These are phyloP conservation scores for Trichosporon sp. DNA, from an alignment of 1,284 basidiomycete genomes.

Conservation along the genomic window DNA sequence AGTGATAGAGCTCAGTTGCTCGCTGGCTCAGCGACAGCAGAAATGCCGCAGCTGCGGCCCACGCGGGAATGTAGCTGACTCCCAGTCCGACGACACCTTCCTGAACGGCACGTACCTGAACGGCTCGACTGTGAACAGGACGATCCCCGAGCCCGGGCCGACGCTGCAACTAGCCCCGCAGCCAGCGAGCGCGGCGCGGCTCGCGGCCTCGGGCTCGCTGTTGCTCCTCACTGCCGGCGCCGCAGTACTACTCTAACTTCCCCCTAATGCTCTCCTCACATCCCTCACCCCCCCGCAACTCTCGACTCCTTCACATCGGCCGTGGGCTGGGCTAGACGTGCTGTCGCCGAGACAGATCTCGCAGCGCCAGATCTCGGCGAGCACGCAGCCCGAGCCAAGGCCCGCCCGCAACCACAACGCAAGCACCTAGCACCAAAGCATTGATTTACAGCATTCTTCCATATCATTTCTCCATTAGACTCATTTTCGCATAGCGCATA, in stretches of 20 bases:
- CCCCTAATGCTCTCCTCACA: too few species aligned
- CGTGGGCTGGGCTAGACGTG: too few species aligned
- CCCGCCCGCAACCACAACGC: too few species aligned
- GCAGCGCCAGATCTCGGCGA: too few species aligned
- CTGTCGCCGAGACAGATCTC: too few species aligned
- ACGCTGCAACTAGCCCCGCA: neutral
- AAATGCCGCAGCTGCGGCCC: neutral
- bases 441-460: too few species aligned
- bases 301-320: too few species aligned
- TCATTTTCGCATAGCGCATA: neutral
- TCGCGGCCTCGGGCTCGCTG: neutral
- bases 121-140: slow-evolving; percentile 6
- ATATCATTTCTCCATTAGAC: neutral
- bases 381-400: too few species aligned
- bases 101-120: slow-evolving; percentile 19
- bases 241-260: neutral
- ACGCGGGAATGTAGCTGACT: neutral
- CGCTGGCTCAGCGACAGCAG: neutral
- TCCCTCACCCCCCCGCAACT: too few species aligned
- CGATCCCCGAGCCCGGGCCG: neutral
- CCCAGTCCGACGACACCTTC: slow-evolving; percentile 14
- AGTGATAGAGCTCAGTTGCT: neutral
- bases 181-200: neutral
- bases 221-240: neutral
- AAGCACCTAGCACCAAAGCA: too few species aligned